A percentile compares a stretch with the other conserved stretches of the same genome.
Conservation (phyloP, 2,329 filamentous ascomycete genomes). For the Amphichorda felina region DNA sequence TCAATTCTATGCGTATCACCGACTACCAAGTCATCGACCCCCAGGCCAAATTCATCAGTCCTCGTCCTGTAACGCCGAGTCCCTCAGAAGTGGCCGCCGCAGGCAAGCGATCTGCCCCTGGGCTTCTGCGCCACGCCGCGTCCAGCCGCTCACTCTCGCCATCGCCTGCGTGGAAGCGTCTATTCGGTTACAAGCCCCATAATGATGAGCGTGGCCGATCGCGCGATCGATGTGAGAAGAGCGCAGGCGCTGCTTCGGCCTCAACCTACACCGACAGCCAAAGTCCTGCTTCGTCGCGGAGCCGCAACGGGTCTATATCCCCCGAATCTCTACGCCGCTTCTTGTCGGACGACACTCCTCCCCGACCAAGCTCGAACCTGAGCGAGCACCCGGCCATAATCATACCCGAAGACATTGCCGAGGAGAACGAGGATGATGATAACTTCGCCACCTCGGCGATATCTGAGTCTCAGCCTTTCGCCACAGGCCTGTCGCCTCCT, state of each 20-base stretch:
- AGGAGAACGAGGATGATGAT: constrained; percentile 36
- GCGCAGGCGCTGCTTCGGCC: constrained; percentile 7
- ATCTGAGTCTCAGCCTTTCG: constrained; percentile 29
- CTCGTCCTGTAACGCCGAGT: constrained; percentile 40
- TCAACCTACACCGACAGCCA: constrained; percentile 18
- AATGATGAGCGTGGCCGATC: constrained; percentile 21
- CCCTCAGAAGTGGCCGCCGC: constrained; percentile 8
- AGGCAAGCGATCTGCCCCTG: constrained; percentile 18
- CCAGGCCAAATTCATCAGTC: constrained; percentile 61
- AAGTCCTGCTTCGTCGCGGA: constrained; percentile 11
- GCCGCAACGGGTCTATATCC: constrained; percentile 24
- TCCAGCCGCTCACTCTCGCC: constrained; percentile 36
- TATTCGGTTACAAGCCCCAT: constrained; percentile 32
- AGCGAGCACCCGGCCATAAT: constrained; percentile 17
- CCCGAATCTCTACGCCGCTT: constrained; percentile 42
- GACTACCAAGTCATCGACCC: constrained; percentile 69
- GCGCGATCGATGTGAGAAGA: constrained; percentile 13
- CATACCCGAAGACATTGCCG: constrained; percentile 22
- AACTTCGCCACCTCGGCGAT: constrained; percentile 46
- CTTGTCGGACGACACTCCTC: constrained; percentile 31
- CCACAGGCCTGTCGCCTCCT: constrained; percentile 39
- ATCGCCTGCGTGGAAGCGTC: constrained; percentile 37
- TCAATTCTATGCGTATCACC: constrained; percentile 44
- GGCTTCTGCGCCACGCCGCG: constrained; percentile 20
- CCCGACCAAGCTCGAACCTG: constrained; percentile 11